phyloP scores from a whole-genome alignment of 2,329 filamentous ascomycete genomes.

The Cercospora berteroae region DNA sequence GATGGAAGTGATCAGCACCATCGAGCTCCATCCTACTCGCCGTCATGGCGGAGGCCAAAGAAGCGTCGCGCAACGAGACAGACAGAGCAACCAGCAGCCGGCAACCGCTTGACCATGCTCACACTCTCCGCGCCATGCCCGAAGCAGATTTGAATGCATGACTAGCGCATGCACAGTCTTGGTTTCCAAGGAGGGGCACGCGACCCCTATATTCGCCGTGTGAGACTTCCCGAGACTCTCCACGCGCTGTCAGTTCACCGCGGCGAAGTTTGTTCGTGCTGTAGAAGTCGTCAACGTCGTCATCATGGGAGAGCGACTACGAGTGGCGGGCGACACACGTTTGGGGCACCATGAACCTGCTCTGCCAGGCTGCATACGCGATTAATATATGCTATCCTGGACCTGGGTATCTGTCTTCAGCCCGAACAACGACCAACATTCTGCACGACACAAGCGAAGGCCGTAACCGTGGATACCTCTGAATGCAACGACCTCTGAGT shows the following conservation, averaged over 20 bases:
- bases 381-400: not conserved
- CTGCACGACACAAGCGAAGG: not conserved
- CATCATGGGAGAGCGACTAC: not conserved
- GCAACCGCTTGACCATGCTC: not conserved
- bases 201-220: not conserved
- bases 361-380: not conserved
- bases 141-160: not conserved
- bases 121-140: not conserved
- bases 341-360: not conserved
- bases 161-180: conserved; percentile 1
- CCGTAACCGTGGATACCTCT: too few relatives aligned
- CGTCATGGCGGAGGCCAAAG: not conserved
- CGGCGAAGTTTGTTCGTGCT: not conserved
- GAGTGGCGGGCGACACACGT: not conserved
- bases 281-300: not conserved
- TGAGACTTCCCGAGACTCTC: not conserved
- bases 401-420: not conserved
- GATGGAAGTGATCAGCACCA: not conserved
- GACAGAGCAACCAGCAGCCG: not conserved
- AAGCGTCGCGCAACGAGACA: not conserved
- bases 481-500: too few relatives aligned
- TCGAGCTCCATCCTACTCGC: not conserved
- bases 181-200: not conserved
- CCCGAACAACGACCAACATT: not conserved
- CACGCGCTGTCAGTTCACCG: not conserved